phyloP scores from a whole-genome alignment of 306 rosid species.

The Vigna radiata region DNA sequence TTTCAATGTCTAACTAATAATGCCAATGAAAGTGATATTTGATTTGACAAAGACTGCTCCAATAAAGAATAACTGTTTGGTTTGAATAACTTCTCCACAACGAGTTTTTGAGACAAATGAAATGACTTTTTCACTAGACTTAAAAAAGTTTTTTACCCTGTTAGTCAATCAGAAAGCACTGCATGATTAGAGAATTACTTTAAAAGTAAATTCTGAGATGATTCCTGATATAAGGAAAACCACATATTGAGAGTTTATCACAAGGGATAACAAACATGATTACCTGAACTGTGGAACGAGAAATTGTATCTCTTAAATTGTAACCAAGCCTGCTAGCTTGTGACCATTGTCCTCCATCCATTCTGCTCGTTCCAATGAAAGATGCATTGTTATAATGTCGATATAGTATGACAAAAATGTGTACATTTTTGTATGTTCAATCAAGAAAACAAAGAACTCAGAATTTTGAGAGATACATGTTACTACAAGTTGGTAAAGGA shows the following conservation, averaged over 20 bases:
- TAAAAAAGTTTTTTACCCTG: background rate
- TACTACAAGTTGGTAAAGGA: background rate
- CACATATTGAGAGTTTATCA: conserved; percentile 1
- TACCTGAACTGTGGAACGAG: conserved; percentile 90
- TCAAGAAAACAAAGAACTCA: background rate
- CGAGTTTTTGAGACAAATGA: no score
- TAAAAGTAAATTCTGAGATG: background rate
- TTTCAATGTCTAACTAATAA: background rate
- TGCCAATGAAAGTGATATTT: background rate
- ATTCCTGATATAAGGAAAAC: no score
- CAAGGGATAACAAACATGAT: conserved; percentile 15
- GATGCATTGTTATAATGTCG: background rate
- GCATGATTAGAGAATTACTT: no score
- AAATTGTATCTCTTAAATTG: conserved; percentile 77
- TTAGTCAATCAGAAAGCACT: background rate
- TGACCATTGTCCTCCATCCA: conserved; percentile 91
- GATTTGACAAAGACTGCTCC: no score
- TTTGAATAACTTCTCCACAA: no score
- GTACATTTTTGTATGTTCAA: background rate
- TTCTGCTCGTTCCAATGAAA: conserved; percentile 55
- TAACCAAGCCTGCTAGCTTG: conserved; percentile 64
- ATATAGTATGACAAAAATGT: background rate
- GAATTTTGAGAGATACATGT: background rate
- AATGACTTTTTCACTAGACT: no score
- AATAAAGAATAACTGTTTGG: no score